Evolutionary conservation across 495 filamentous ascomycete genomes (phyloP), one percentile per base, ranked within the genome.

Genomic region (Podospora bellae-mahoneyi): DNA sequence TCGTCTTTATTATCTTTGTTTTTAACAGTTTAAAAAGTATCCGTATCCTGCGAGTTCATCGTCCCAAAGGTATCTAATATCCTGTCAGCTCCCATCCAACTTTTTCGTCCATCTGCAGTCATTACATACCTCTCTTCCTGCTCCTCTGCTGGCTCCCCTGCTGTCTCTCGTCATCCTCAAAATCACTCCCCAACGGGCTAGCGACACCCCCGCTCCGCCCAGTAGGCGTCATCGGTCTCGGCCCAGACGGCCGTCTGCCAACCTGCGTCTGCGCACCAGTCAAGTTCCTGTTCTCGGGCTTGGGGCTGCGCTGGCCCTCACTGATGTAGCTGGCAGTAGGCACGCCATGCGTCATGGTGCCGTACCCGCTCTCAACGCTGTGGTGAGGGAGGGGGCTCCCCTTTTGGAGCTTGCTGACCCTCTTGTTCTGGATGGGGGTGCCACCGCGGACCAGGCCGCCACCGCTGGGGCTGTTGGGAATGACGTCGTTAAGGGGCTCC

Each of bases 1-100:
- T 6, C 23, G 6, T n/a, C n/a, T 18, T 13, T n/a, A 58, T 58
- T 20, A 19, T 58, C 1, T 58, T 20, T 58, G 6, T 58, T 23
- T 20, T 19, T 9, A 7, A 18, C 5, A 19, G 13, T 10, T 23
- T 82, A 86, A 69, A 85, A 85, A 30, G 84, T 85, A 70, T 86
- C 84, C 27, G 80, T 83, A 65, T 85, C 84, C 64, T 81, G 82
- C 66, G 80, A 84, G 30, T 74, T 78, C 20, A 84, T 69, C 2
- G 83, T 80, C 66, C 83, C 84, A 71, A 85, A 86, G 26, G 84
- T 86, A 76, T 86, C 84, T 86, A 62, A 0, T 62, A n/a, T 32
- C 60, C 16, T 34, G 60, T 62, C 27, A 62, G 60, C 26, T n/a
- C 18, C 16, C 0, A n/a, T 62, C n/a, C 27, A 7, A 18, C 4